phyloP scores from a whole-genome alignment of 441 rosid genomes.

The Cnidoscolus chayamansa region DNA sequence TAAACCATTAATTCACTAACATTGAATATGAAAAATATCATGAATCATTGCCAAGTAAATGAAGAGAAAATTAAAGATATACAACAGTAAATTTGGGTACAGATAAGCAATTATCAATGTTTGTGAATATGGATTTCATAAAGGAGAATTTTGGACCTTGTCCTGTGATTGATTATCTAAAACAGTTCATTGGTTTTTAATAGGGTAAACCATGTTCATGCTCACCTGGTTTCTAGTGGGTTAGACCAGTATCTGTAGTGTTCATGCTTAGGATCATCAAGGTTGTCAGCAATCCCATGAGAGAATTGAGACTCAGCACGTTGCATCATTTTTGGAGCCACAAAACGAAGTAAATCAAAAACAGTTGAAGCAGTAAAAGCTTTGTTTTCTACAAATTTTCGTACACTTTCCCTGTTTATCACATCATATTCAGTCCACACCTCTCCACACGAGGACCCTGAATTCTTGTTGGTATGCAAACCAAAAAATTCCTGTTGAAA shows the following conservation, averaged over 20 bases:
- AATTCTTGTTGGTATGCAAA: conserved; percentile 8
- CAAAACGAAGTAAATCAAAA: conserved; percentile 47
- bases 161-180: too few relatives aligned
- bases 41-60: too few relatives aligned
- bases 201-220: not conserved
- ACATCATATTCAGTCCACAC: conserved; percentile 59
- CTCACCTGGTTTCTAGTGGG: conserved; percentile 63
- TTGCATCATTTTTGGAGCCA: conserved; percentile 62
- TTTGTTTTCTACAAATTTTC: conserved; percentile 40
- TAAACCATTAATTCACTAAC: too few relatives aligned
- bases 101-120: not conserved
- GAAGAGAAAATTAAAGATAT: too few relatives aligned
- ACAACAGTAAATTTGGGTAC: too few relatives aligned
- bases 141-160: too few relatives aligned
- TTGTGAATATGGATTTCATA: too few relatives aligned
- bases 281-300: conserved; percentile 61
- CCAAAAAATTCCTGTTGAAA: conserved; percentile 35
- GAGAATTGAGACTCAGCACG: conserved; percentile 67
- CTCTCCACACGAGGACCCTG: conserved; percentile 37
- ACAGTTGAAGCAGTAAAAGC: conserved; percentile 47
- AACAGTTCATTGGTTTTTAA: too few relatives aligned
- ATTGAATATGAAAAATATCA: too few relatives aligned
- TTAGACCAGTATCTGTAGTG: conserved; percentile 71
- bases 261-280: conserved; percentile 50
- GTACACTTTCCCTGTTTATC: conserved; percentile 40